Evolutionary conservation across 2,329 filamentous ascomycete species (phyloP).

Genomic region (Exserohilum turcica): DNA sequence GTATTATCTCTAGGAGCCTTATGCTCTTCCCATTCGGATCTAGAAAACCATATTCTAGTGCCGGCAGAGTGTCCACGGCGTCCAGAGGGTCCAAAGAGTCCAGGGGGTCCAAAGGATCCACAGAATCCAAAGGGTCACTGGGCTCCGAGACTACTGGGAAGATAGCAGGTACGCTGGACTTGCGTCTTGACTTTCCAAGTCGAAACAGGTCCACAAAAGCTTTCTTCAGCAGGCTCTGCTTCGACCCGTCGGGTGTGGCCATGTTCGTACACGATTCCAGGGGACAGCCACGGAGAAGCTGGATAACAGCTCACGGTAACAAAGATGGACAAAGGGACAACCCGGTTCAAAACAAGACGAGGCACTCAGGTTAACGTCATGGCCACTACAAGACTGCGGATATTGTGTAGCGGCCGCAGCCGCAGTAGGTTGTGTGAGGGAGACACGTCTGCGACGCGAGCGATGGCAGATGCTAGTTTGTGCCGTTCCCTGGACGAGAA

Average conservation of each 20-base stretch:
- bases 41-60: conserved; percentile 10
- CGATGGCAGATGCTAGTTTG: not conserved
- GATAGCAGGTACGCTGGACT: not conserved
- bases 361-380: not conserved
- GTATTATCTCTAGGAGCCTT: conserved; percentile 13
- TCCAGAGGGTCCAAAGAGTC: too few species aligned
- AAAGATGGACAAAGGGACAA: not conserved
- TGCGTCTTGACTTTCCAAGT: conserved; percentile 1
- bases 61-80: not conserved
- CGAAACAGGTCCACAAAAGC: conserved; percentile 10
- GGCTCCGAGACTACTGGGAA: not conserved
- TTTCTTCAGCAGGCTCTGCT: conserved; percentile 7
- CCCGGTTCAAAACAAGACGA: not conserved
- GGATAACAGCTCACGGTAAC: not conserved
- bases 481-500: not conserved
- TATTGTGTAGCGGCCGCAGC: not conserved
- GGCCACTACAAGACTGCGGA: not conserved
- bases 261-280: not conserved
- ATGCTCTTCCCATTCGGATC: conserved; percentile 10
- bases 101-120: not conserved
- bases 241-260: not conserved
- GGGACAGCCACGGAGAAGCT: not conserved
- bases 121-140: not conserved
- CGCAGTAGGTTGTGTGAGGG: not conserved
- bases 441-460: not conserved